These are phyloP conservation scores for Pseudocercospora cruenta DNA, from an alignment of 2,329 filamentous ascomycete species.

Conservation along the genomic window DNA sequence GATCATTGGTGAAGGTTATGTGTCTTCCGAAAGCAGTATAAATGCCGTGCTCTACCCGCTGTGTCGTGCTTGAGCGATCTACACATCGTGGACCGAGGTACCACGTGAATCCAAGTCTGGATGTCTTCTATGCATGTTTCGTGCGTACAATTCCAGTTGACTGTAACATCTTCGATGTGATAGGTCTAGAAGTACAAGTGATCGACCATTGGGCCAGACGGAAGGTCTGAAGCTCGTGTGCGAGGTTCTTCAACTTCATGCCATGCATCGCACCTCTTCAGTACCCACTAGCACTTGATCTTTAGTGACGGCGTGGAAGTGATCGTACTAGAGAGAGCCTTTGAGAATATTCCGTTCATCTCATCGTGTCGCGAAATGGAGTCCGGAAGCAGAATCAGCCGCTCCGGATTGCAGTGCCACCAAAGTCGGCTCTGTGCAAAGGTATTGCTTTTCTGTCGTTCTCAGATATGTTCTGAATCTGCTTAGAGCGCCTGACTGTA, in stretches of 20 bases:
- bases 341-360: neutral
- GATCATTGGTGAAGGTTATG: neutral
- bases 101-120: neutral
- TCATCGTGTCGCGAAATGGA: neutral
- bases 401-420: neutral
- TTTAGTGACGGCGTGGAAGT: neutral
- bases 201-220: neutral
- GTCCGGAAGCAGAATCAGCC: neutral
- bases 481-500: neutral
- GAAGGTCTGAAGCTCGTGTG: neutral
- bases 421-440: neutral
- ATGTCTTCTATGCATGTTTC: neutral
- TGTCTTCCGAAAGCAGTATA: slow-evolving; percentile 4
- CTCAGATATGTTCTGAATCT: neutral
- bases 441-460: neutral
- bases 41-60: slow-evolving; percentile 2
- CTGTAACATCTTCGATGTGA: neutral
- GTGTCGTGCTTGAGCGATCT: slow-evolving; percentile 12
- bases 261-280: neutral
- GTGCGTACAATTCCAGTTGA: neutral
- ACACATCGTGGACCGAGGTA: slow-evolving; percentile 15
- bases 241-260: neutral
- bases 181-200: neutral
- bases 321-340: neutral
- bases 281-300: neutral